Evolutionary conservation across 768 basidiomycete species (phyloP).

Genomic region (Tylopilus felleus): DNA sequence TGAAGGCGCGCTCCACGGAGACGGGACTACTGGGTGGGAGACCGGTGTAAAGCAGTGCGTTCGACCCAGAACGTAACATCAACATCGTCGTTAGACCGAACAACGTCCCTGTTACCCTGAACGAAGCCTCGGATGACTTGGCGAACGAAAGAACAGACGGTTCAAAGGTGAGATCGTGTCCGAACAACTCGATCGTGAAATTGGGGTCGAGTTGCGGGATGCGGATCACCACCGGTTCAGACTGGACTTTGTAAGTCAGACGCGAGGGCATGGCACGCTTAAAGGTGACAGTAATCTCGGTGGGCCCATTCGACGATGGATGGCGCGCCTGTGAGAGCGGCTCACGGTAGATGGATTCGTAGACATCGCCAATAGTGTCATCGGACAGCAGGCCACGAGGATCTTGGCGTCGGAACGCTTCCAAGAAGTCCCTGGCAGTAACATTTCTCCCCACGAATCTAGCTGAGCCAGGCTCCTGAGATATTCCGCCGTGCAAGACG

Average conservation of each 20-base stretch:
- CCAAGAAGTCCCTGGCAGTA: conserved; percentile 74
- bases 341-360: conserved; percentile 71
- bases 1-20: conserved; percentile 87
- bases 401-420: conserved; percentile 80
- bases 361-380: conserved; percentile 73
- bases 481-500: conserved; percentile 72
- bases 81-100: conserved; percentile 82
- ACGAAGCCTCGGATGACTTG: conserved; percentile 77
- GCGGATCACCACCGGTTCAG: conserved; percentile 81
- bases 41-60: conserved; percentile 78
- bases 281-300: conserved; percentile 60
- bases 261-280: conserved; percentile 73
- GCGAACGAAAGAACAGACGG: conserved; percentile 79
- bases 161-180: conserved; percentile 86
- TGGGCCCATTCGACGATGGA: conserved; percentile 36
- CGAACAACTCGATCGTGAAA: conserved; percentile 78
- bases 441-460: conserved; percentile 57
- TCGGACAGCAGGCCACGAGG: conserved; percentile 65
- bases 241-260: conserved; percentile 84
- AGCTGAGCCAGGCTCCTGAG: conserved; percentile 55
- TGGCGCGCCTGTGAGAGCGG: conserved; percentile 67
- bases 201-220: conserved; percentile 84
- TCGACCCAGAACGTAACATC: conserved; percentile 79
- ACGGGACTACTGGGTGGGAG: conserved; percentile 77
- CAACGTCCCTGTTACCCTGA: conserved; percentile 83